Base-by-base conservation (phyloP, 345 rosid species). In the Microthlaspi erraticum region DNA sequence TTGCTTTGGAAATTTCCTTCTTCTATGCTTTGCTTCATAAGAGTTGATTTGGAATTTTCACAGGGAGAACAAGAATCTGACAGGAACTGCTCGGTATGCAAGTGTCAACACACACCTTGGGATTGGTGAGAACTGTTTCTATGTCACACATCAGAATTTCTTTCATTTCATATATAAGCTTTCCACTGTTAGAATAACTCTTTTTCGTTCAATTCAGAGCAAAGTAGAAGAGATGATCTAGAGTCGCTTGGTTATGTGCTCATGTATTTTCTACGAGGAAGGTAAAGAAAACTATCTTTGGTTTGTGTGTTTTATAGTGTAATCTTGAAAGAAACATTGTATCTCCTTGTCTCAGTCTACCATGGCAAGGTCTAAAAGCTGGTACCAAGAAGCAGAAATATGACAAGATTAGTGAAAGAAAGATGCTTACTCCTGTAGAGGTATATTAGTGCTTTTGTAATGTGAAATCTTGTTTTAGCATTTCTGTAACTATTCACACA, bases 341-440 rank as follows among this genome's bases (percentile, higher is more conserved):
- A 29, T 50, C 54, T 60, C 39, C 58, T 43, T 68, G 51, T 70
- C 66, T 66, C 83, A 93, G 98, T 78, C 88, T 93, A 76, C 98
- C 97, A 29, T 93, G 98, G 94, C 98, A 93, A 81, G 96, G 97
- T 60, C 49, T 93, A 60, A 93, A 85, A 80, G 98, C 91, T 48
- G 96, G 96, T 66, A 93, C 89, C 53, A 91, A 93, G 80, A 93
- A 93, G 82, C 98, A 93, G 82, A 93, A 93, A 78, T 91, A 93
- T 75, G 96, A 90, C 61, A 92, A 85, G 79, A 90, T 92, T 63
- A 88, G 96, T 64, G 95, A 90, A 68, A 93, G 86, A 82, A 88
- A 93, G 87, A 89, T 85, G 85, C 86, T 86, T 67, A 93, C 94
- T 72, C 87, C 97, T 17, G 79, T 87, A 62, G 98, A 93, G 96